Evolutionary conservation across 345 rosid genomes (phyloP), one percentile per base, ranked within the genome.

Genomic region (Toxicodendron radicans): DNA sequence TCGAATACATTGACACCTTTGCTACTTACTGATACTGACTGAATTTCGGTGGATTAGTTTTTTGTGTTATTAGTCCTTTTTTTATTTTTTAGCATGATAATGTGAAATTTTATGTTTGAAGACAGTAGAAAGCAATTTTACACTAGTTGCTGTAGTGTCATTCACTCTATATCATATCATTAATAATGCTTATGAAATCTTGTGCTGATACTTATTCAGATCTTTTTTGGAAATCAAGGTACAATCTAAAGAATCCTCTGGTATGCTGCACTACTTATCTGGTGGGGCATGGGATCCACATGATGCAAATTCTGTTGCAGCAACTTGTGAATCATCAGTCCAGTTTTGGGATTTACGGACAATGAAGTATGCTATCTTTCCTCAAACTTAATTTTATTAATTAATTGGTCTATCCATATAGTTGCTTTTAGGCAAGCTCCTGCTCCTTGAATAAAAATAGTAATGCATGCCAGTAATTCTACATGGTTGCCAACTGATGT

Each of bases 271-370:
- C 69, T 85, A 84, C 79, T 79, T 92, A 71, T 88, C 92, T 78
- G 93, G 97, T 79, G 96, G 97, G 79, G 96, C 94, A 20, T 90
- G 96, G 97, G 93, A 94, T 88, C 97, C 95, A 3, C 97, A 95
- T 83, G 92, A 92, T 45, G 79, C 83, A 58, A 95, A 91, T 85
- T 72, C 87, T 80, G 78, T 92, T 43, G 97, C 92, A 48, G 91
- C 92, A 41, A 88, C 95, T 71, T 82, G 86, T 84, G 99, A 91
- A 75, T 92, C 99, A 49, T 91, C 97, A 49, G 73, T 95, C 78
- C 94, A 95, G 81, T 86, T 95, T 77, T 92, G 97, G 95, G 97
- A 92, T 84, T 77, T 92, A 12, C 83, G 97, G 45, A 83, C 92
- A 56, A 90, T 92, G 97, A 85, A 84, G 97, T 95, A 86, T 73